Evolutionary conservation across 163 green algal species (phyloP).

Genomic region (Prototheca stagnorum): DNA sequence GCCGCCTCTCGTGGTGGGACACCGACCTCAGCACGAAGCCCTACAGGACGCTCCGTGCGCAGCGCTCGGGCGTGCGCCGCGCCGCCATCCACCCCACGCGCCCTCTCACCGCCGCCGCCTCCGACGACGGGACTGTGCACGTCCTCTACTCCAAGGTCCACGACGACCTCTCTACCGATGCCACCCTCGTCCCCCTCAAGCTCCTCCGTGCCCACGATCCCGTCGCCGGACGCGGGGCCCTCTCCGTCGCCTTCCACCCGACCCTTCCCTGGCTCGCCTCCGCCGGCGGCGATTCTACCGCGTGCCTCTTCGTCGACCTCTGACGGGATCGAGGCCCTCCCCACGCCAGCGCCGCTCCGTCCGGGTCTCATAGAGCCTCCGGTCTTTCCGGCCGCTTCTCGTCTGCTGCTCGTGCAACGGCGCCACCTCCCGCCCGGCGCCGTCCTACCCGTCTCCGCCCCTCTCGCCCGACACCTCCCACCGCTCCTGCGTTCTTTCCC

Average conservation of each 20-base stretch:
- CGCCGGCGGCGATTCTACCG: constrained; percentile 57
- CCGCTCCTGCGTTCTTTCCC: no score
- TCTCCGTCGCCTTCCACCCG: constrained; percentile 82
- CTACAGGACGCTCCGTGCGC: constrained; percentile 75
- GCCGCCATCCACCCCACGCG: constrained; percentile 74
- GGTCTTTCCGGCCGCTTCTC: no score
- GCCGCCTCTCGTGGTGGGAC: constrained; percentile 64
- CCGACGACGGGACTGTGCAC: constrained; percentile 76
- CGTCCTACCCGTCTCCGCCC: no score
- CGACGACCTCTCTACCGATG: constrained; percentile 82
- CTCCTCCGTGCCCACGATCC: constrained; percentile 27
- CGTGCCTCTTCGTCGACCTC: constrained; percentile 45
- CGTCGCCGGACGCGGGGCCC: constrained; percentile 46
- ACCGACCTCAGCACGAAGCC: constrained; percentile 84
- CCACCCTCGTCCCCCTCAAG: constrained; percentile 91
- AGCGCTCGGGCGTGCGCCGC: constrained; percentile 42
- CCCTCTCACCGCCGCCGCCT: constrained; percentile 81
- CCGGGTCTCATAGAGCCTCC: no score
- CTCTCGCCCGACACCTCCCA: no score
- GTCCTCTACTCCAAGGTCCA: constrained; percentile 84
- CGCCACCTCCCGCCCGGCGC: no score
- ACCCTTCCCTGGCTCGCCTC: constrained; percentile 92
- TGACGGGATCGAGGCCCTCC: no score
- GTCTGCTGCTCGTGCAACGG: no score
- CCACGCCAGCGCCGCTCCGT: no score